Evolutionary conservation across 2,329 filamentous ascomycete genomes (phyloP).

Genomic region (Ophiostoma novo-ulmi): DNA sequence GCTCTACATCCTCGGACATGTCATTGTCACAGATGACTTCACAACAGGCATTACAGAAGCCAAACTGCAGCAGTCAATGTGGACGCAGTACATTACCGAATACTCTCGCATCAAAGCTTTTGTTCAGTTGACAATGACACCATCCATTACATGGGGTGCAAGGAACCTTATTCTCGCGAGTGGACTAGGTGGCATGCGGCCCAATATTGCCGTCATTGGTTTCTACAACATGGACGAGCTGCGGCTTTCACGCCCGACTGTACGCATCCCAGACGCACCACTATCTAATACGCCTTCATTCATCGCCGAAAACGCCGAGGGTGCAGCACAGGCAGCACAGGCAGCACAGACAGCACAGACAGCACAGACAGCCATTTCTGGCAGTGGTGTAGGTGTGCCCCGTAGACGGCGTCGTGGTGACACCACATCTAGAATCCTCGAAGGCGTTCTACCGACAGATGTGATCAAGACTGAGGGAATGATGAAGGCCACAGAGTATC

Average conservation of each 20-base stretch:
- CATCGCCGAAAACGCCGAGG: neutral
- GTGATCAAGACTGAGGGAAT: slow-evolving; percentile 61
- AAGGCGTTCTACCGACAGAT: slow-evolving; percentile 62
- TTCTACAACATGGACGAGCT: slow-evolving; percentile 78
- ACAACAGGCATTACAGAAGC: slow-evolving; percentile 72
- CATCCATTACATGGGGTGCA: slow-evolving; percentile 76
- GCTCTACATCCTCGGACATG: slow-evolving; percentile 78
- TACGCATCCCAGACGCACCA: slow-evolving; percentile 51
- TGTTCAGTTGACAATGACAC: slow-evolving; percentile 78
- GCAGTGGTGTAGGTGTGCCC: neutral
- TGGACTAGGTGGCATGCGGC: slow-evolving; percentile 80
- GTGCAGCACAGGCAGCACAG: neutral
- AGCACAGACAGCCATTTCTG: neutral
- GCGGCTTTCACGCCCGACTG: slow-evolving; percentile 51
- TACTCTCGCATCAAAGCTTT: slow-evolving; percentile 84
- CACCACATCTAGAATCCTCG: slow-evolving; percentile 51
- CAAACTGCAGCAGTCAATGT: slow-evolving; percentile 71
- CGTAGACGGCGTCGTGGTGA: slow-evolving; percentile 43
- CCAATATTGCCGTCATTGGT: slow-evolving; percentile 77
- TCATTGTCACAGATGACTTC: slow-evolving; percentile 82
- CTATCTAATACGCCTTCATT: slow-evolving; percentile 29
- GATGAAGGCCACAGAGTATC: slow-evolving; percentile 67
- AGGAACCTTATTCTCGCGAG: slow-evolving; percentile 77
- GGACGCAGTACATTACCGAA: slow-evolving; percentile 79
- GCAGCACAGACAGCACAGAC: neutral